These are phyloP conservation scores for Schoenoplectus tabernaemontani DNA, from an alignment of 202 grass and related monocot species.

Conservation along the genomic window DNA sequence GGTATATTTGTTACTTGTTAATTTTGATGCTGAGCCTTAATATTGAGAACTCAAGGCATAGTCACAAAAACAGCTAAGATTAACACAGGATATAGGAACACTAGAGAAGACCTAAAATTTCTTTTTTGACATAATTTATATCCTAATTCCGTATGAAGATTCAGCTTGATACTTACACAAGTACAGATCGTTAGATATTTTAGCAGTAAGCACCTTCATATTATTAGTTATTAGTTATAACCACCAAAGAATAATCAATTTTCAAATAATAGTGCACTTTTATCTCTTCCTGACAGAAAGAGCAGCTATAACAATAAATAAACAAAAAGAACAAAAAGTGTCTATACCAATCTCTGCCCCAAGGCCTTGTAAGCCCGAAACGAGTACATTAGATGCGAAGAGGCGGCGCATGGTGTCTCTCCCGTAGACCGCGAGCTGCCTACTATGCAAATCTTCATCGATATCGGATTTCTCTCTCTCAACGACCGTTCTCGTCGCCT, in stretches of 20 bases:
- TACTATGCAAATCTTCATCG: constrained; percentile 80
- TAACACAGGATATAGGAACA: not conserved
- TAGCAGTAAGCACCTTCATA: not conserved
- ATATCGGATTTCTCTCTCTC: not conserved
- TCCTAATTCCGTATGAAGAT: not conserved
- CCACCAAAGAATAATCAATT: not conserved
- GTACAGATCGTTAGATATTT: not conserved
- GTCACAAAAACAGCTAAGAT: not conserved
- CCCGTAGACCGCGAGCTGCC: constrained; percentile 54
- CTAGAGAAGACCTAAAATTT: not conserved
- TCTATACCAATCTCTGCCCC: constrained; percentile 64
- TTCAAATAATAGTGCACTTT: not conserved
- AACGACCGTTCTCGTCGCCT: not conserved
- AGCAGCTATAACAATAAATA: not conserved
- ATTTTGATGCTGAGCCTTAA: not conserved
- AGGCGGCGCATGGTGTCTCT: constrained; percentile 94
- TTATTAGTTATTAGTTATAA: not conserved
- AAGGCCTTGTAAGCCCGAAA: constrained; percentile 74
- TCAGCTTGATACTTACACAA: not conserved
- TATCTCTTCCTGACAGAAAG: not conserved
- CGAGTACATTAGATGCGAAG: constrained; percentile 72
- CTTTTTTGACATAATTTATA: not conserved
- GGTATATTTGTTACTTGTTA: not conserved
- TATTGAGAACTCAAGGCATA: not conserved
- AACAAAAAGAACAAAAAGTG: not conserved